Conservation (phyloP, 345 rosid genomes). For the Moricandia moricandioides region DNA sequence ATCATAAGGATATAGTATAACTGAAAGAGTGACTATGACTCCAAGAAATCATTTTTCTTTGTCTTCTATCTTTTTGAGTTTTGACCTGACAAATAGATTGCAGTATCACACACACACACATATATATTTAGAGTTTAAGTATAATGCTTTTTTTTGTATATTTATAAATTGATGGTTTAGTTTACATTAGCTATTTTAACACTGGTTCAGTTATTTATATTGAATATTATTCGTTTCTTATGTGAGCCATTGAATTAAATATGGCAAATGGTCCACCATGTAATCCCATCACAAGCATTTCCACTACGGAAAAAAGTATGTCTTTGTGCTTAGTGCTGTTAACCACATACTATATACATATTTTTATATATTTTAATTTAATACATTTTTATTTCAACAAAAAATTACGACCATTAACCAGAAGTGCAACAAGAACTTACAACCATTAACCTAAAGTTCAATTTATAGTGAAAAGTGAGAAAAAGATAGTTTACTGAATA, state of each 20-base stretch:
- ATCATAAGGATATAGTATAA: not conserved
- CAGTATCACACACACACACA: not conserved
- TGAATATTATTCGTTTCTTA: conserved; percentile 21
- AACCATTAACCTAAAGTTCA: conserved; percentile 12
- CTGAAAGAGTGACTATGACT: not conserved
- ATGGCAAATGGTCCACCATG: conserved; percentile 28
- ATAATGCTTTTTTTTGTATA: not conserved
- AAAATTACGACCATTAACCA: conserved; percentile 2
- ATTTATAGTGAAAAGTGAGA: conserved; percentile 6
- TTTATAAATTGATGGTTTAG: conserved; percentile 1
- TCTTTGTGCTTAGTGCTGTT: conserved; percentile 22
- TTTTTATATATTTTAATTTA: not conserved
- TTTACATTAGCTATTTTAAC: not conserved
- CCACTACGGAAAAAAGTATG: conserved; percentile 34
- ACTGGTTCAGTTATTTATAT: not conserved
- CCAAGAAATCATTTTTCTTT: not conserved
- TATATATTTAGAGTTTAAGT: not conserved
- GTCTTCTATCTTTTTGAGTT: not conserved
- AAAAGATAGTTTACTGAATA: not conserved
- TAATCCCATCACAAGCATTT: conserved; percentile 22
- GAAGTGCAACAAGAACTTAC: conserved; percentile 12
- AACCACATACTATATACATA: conserved; percentile 1
- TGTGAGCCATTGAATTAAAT: conserved; percentile 34
- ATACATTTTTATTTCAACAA: not conserved
- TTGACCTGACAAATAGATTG: conserved; percentile 31